Evolutionary conservation across 768 basidiomycete genomes (phyloP), one percentile per base, ranked within the genome.

Genomic region (Lactarius deliciosus): DNA sequence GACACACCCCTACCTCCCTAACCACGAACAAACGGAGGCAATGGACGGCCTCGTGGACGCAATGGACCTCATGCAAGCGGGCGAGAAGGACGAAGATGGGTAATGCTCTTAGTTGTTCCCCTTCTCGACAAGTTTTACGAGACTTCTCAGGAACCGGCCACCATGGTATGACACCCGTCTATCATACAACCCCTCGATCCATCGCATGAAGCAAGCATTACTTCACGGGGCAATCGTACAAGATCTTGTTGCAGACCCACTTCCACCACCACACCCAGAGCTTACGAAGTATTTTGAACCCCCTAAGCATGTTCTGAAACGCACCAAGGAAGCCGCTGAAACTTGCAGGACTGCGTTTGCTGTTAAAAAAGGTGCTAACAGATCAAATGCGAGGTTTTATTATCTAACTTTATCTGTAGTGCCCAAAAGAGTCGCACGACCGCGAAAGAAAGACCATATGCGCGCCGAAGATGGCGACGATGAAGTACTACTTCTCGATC

Each of bases 141-240:
- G 45, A 66, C 61, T 30, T 22, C 34, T 16, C 71, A 94, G 92
- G 18, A 79, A 82, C 47, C 83, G 81, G 11, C 71, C 73, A 3
- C 81, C 88, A 3, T 98, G 94, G 94, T 96, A 90, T 73, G 86
- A 90, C 65, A 82, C 89, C 0, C 78, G 81, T 3, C 77, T 87
- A 1, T 92, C 95, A 1, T 97, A 85, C 76, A 97, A 96, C 72
- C 95, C 96, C 1, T 85, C 91, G 4, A 81, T 97, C 38, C 96
- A 99, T 73, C 88, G 96, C 60, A 83, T 89, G 64, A 96, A 96
- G 75, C 94, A 97, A 79, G 95, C 95, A 15, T 86, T 94, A 72
- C 92, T 96, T 76, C 96, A 97, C 73, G 84, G 84, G 60, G 94
- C 94, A 2, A 82, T 93, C 11, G 87, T 90, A 22, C 78, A 84